phyloP scores from a whole-genome alignment of 2,329 filamentous ascomycete species.

The Ophiostoma tasmaniense region DNA sequence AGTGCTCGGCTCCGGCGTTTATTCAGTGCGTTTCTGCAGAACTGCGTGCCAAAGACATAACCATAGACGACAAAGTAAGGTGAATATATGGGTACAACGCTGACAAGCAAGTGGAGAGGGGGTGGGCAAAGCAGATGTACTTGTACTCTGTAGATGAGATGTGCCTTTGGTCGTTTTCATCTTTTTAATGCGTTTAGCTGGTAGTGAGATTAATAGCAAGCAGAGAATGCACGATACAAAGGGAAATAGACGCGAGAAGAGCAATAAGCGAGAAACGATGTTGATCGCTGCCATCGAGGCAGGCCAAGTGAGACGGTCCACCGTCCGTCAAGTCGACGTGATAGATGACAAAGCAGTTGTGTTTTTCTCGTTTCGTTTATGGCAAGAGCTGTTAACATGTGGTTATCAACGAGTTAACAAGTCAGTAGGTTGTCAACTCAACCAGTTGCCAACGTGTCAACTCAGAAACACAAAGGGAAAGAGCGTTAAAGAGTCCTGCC shows the following conservation, averaged over 20 bases:
- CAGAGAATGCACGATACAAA: not conserved
- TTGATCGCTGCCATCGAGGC: not conserved
- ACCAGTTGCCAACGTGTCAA: not conserved
- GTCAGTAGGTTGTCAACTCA: not conserved
- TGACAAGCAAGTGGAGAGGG: not conserved
- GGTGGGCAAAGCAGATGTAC: not conserved
- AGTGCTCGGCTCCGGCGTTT: not conserved
- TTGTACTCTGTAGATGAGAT: not conserved
- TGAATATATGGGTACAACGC: not conserved
- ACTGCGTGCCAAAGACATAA: not conserved
- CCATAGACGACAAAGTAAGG: not conserved
- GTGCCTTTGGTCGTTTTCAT: not conserved
- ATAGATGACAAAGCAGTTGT: not conserved
- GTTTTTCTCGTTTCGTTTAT: too few species aligned
- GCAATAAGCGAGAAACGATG: slow-evolving; percentile 1
- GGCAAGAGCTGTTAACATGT: too few species aligned
- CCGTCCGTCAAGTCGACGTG: not conserved
- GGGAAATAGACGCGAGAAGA: slow-evolving; percentile 2
- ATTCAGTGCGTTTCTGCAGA: not conserved
- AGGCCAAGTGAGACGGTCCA: not conserved
- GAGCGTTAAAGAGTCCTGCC: not conserved
- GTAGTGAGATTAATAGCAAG: not conserved
- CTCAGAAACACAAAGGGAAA: not conserved
- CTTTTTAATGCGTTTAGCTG: not conserved
- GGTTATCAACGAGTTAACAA: too few species aligned